These are phyloP conservation scores for Talaromyces verruculosus DNA, from an alignment of 2,329 filamentous ascomycete genomes.

Conservation along the genomic window DNA sequence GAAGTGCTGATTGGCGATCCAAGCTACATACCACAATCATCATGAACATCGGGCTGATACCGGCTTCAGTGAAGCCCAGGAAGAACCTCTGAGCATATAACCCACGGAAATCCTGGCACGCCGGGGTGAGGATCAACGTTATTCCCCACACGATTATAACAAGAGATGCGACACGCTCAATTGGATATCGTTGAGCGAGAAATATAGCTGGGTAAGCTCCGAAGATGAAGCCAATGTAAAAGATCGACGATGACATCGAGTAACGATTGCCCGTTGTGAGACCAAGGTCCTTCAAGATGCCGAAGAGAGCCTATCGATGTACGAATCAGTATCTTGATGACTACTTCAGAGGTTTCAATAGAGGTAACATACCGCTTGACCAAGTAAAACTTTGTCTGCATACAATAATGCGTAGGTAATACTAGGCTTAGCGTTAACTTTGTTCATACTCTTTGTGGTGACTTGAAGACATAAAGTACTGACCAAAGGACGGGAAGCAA, in stretches of 20 bases:
- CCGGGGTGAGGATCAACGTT: not conserved
- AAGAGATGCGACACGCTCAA: not conserved
- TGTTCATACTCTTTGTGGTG: not conserved
- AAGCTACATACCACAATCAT: constrained; percentile 5
- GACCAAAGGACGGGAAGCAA: not conserved
- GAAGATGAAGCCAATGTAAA: constrained; percentile 13
- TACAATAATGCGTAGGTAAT: not conserved
- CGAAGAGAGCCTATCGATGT: not conserved
- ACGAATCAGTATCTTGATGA: not conserved
- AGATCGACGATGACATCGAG: constrained; percentile 2
- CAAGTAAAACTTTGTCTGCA: constrained; percentile 8
- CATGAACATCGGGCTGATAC: constrained; percentile 16
- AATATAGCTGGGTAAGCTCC: constrained; percentile 6
- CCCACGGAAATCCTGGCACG: constrained; percentile 1
- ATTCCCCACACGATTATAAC: not conserved
- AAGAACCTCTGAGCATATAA: constrained; percentile 14
- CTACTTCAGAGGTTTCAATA: not conserved
- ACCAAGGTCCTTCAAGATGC: not conserved
- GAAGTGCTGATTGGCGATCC: not conserved
- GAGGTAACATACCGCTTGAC: not conserved
- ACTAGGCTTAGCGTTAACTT: not conserved
- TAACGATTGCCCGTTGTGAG: not conserved
- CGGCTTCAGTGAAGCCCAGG: constrained; percentile 8
- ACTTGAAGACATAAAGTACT: not conserved
- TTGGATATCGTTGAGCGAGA: constrained; percentile 9